Conservation (phyloP, 257 asterid species). For the Linaria vulgaris region DNA sequence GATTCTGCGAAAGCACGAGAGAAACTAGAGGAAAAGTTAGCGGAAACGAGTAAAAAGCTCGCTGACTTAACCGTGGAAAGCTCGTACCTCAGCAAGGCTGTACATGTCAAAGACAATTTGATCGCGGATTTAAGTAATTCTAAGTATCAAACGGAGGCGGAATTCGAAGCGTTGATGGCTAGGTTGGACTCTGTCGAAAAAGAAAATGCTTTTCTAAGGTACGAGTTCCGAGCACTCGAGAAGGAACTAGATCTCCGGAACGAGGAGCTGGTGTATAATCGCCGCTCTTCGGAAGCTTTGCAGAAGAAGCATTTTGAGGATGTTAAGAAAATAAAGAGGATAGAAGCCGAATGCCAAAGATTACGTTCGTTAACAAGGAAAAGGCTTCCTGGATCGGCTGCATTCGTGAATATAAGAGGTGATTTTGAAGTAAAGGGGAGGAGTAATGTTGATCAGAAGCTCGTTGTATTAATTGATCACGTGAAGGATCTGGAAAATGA, state of each 20-base stretch:
- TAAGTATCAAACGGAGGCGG: conserved; percentile 56
- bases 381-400: conserved; percentile 44
- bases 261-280: conserved; percentile 56
- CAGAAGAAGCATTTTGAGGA: conserved; percentile 48
- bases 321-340: conserved; percentile 64
- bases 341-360: conserved; percentile 83
- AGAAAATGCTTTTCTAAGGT: conserved; percentile 75
- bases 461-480: conserved; percentile 48
- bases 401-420: conserved; percentile 31
- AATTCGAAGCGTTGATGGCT: conserved; percentile 57
- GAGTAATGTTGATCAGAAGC: conserved; percentile 38
- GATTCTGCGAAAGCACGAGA: conserved; percentile 37
- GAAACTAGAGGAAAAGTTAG: conserved; percentile 48
- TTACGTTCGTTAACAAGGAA: conserved; percentile 64
- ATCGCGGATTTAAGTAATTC: conserved; percentile 47
- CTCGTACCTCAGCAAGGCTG: conserved; percentile 58
- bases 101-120: conserved; percentile 57
- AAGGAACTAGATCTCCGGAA: conserved; percentile 59
- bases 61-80: conserved; percentile 55
- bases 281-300: conserved; percentile 48
- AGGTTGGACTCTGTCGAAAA: conserved; percentile 70
- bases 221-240: conserved; percentile 65
- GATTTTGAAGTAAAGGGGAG: conserved; percentile 45
- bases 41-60: conserved; percentile 43
- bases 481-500: conserved; percentile 64